Percentiles rank a stretch among this genome's conserved stretches.
Conservation (phyloP, 495 filamentous ascomycete species). For the Xylaria bambusicola region DNA sequence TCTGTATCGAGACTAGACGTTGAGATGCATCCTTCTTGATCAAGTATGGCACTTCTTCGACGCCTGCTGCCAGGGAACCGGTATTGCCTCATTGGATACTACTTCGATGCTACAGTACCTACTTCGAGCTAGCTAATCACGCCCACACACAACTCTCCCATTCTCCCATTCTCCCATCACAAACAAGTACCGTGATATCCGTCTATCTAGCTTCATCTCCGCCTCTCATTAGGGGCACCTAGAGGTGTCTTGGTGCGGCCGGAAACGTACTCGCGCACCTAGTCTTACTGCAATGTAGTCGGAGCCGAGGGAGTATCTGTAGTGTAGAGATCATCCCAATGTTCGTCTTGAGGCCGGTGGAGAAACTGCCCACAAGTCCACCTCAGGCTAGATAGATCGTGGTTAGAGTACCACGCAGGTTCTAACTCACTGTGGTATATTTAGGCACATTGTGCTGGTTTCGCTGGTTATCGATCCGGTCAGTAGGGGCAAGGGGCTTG, state of each 20-base stretch:
- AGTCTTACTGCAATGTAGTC: no score
- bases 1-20: slow-evolving; percentile 2
- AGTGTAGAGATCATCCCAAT: neutral
- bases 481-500: neutral
- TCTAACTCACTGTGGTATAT: slow-evolving; percentile 3
- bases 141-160: neutral
- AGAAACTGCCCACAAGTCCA: neutral
- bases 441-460: slow-evolving; percentile 3
- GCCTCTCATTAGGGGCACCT: no score
- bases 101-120: no score
- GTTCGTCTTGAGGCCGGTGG: slow-evolving; percentile 4
- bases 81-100: neutral
- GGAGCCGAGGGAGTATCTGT: no score
- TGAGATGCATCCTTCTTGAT: slow-evolving; percentile 7
- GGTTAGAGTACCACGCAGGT: neutral
- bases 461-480: neutral
- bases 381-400: neutral
- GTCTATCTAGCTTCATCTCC: no score
- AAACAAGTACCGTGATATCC: no score
- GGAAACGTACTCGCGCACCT: no score
- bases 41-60: slow-evolving; percentile 9
- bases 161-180: no score
- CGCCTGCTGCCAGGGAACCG: neutral
- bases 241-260: no score
- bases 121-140: neutral